Evolutionary conservation across 2,329 filamentous ascomycete species (phyloP).

Genomic region (Colletotrichum lentis): DNA sequence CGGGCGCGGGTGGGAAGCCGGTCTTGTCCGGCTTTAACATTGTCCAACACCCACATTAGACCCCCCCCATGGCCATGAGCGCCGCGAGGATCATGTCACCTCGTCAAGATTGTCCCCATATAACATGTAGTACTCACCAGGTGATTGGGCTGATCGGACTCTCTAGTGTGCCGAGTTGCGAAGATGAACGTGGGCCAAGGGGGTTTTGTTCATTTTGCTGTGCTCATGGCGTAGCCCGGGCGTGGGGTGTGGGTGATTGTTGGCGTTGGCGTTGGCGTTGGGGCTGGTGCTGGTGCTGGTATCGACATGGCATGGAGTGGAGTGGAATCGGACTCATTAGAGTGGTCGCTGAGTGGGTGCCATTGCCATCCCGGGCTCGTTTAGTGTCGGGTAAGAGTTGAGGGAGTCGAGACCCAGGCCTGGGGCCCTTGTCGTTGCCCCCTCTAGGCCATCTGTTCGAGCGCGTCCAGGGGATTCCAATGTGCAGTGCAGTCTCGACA

Average conservation of each 20-base stretch:
- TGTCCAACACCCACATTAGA: slow-evolving; percentile 13
- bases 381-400: slow-evolving; percentile 10
- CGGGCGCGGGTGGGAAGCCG: slow-evolving; percentile 30
- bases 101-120: slow-evolving; percentile 26
- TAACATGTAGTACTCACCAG: slow-evolving; percentile 31
- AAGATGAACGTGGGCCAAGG: slow-evolving; percentile 27
- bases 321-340: not conserved
- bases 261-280: slow-evolving; percentile 12
- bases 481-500: not conserved
- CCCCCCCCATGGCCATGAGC: slow-evolving; percentile 16
- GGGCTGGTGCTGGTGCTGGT: slow-evolving; percentile 8
- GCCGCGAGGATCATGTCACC: slow-evolving; percentile 14
- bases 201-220: slow-evolving; percentile 11
- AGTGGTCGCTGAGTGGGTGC: slow-evolving; percentile 16
- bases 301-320: slow-evolving; percentile 4
- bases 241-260: slow-evolving; percentile 1
- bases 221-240: slow-evolving; percentile 6
- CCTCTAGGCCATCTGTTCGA: slow-evolving; percentile 18
- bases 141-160: slow-evolving; percentile 35
- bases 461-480: slow-evolving; percentile 11
- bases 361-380: not conserved
- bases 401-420: slow-evolving; percentile 14
- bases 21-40: slow-evolving; percentile 31
- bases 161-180: slow-evolving; percentile 36
- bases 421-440: slow-evolving; percentile 9